Percentiles rank a stretch among this genome's conserved stretches.
Conservation (phyloP, 1,284 basidiomycete species). For the Ustilago tritici region DNA sequence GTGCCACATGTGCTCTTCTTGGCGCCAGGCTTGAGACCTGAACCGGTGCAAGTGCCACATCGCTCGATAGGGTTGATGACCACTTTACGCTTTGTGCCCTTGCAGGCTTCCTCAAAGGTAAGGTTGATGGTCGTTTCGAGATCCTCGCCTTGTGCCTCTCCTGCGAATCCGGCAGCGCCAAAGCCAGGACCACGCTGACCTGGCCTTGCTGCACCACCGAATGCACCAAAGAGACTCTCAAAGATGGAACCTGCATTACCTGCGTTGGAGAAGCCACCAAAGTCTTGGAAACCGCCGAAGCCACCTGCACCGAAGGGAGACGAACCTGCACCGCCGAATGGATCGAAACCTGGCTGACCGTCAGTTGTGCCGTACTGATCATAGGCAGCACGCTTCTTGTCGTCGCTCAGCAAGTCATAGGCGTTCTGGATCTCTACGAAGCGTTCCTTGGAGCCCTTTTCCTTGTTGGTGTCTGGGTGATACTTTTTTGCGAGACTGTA, state of each 20-base stretch:
- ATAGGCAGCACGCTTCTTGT: conserved; percentile 90
- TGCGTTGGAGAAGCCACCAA: conserved; percentile 72
- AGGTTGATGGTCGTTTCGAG: conserved; percentile 83
- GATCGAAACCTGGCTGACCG: conserved; percentile 89
- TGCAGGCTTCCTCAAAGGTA: conserved; percentile 91
- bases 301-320: conserved; percentile 77
- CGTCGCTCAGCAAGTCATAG: conserved; percentile 90
- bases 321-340: conserved; percentile 73
- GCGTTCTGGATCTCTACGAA: conserved; percentile 97
- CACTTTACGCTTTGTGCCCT: conserved; percentile 84
- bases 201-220: conserved; percentile 70
- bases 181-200: conserved; percentile 50
- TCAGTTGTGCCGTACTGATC: conserved; percentile 96
- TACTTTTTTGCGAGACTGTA: conserved; percentile 98
- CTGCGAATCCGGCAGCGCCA: conserved; percentile 71
- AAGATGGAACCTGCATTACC: conserved; percentile 75
- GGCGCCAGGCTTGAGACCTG: conserved; percentile 86
- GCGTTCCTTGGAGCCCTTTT: conserved; percentile 87
- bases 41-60: conserved; percentile 86
- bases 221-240: conserved; percentile 82
- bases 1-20: conserved; percentile 83
- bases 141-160: conserved; percentile 81
- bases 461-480: conserved; percentile 97
- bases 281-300: conserved; percentile 73
- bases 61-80: conserved; percentile 84